Percentiles rank a stretch among this genome's conserved stretches.
These are phyloP conservation scores for Vinca minor DNA, from an alignment of 257 asterid genomes.

Conservation along the genomic window DNA sequence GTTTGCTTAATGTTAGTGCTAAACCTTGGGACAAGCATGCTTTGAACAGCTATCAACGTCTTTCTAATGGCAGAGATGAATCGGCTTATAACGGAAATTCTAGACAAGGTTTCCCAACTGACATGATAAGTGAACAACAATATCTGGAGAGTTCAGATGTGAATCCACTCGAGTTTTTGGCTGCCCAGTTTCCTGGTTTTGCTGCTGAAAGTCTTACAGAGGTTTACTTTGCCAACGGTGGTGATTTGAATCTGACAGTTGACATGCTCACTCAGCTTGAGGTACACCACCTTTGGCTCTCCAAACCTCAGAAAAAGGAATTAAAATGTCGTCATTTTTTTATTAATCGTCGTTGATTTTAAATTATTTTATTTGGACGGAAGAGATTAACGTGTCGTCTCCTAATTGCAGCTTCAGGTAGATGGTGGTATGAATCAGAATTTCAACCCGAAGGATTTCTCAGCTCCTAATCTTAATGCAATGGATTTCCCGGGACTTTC, in stretches of 20 bases:
- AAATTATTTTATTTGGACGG: too few relatives aligned
- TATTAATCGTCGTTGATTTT: too few relatives aligned
- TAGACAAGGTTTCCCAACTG: constrained; percentile 34
- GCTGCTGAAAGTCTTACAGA: constrained; percentile 74
- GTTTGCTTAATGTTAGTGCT: constrained; percentile 41
- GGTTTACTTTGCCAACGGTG: constrained; percentile 65
- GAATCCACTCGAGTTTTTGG: constrained; percentile 60
- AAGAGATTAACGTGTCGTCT: constrained; percentile 18
- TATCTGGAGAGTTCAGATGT: constrained; percentile 41
- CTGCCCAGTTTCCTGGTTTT: constrained; percentile 79
- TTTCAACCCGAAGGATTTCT: constrained; percentile 44
- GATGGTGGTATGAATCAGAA: constrained; percentile 60
- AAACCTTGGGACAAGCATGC: constrained; percentile 64
- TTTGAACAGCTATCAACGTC: constrained; percentile 39
- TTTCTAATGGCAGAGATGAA: constrained; percentile 40
- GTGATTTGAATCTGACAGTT: constrained; percentile 67
- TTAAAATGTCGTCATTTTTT: not conserved
- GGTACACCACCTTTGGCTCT: constrained; percentile 29
- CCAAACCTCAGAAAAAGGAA: not conserved
- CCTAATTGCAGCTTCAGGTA: constrained; percentile 53
- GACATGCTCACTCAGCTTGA: constrained; percentile 90
- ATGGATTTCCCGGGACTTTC: constrained; percentile 91
- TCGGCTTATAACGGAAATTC: constrained; percentile 42
- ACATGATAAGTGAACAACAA: constrained; percentile 48
- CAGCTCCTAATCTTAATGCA: constrained; percentile 60